Evolutionary conservation across 148 eudicot species (phyloP), one percentile per base, ranked within the genome.

Genomic region (Persicaria tinctoria): DNA sequence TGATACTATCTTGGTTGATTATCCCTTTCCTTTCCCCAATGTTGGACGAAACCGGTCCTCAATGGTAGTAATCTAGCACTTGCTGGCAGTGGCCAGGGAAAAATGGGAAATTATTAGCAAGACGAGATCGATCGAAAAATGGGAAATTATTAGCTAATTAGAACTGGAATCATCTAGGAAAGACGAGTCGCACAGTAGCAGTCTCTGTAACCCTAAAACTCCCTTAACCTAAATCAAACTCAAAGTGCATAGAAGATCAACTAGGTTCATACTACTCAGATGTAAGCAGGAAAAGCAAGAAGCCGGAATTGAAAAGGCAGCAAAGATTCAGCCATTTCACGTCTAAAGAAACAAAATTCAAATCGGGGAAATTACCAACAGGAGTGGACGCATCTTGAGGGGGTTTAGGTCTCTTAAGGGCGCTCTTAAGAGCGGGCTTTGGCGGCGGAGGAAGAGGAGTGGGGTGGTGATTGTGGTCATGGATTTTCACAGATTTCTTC

Each of bases 351-450:
- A 32, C 41, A 32, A 32, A 32, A 32, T 32, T 32, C 41, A 32
- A 32, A 32, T 32, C 41, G 70, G 48, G 18, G 14, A 6, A 5
- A 18, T 55, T 85, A 89, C 93, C 92, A 80, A 74, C 47, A 27
- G 86, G 78, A 74, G 78, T 14, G 57, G 79, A 73, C 11, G 82
- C 72, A 44, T 82, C 77, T 27, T 50, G 54, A 44, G 85, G 51
- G 57, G 84, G 91, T 9, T 83, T 85, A 41, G 92, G 70, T 44
- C 98, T 87, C 80, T 93, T 93, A 73, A 92, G 92, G 62, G 98
- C 92, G 75, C 92, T 91, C 84, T 89, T 93, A 51, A 93, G 91
- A 57, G 84, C 84, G 73, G 90, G 84, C 18, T 74, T 81, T 16
- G 85, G 87, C 9, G 79, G 83, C 12, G 55, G 72, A 51, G 76